Base-by-base conservation (phyloP, 1,284 basidiomycete species). In the Cutaneotrichosporon spelunceum region DNA sequence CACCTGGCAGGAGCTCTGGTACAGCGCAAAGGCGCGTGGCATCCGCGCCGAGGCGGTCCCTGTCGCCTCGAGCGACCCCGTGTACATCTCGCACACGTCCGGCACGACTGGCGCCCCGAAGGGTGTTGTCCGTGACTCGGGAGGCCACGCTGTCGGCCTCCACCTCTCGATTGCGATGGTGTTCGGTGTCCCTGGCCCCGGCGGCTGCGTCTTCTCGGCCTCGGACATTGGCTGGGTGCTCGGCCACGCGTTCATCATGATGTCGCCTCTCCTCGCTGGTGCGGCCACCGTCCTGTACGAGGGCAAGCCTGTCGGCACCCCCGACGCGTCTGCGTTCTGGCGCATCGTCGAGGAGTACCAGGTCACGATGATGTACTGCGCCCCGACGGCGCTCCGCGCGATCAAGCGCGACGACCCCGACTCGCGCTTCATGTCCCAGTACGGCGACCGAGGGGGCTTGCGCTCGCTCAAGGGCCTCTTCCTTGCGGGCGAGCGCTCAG, bases 161-260 rank as follows among this genome's bases (percentile, higher is more conserved):
- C 87, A 91, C 1, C 75, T 94, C 60, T 92, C 91, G 11, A 85
- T 92, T 74, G 93, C 94, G 79, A 88, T 90, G 77, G 90, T 94
- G 66, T 97, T 96, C 72, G 93, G 95, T 75, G 86, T 96, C 33
- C 93, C 96, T 77, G 39, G 65, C 23, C 65, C 65, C 4, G 65
- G 65, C 26, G 49, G 53, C 3, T 60, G 61, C 54, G 56, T 63
- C 74, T 76, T 57, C 62, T 70, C 44, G 60, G 93, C 96, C 90
- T 94, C 93, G 60, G 93, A 97, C 74, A 85, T 97, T 58, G 93
- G 93, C 68, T 97, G 93, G 93, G 94, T 97, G 79, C 96, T 93
- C 6, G 93, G 93, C 29, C 93, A 96, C 81, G 90, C 90, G 13
- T 93, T 95, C 82, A 95, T 96, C 76, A 84, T 96, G 66, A 96